A percentile compares a stretch with the other conserved stretches of the same genome.
Conservation (phyloP, 2,329 filamentous ascomycete genomes). For the Huntiella omanensis region DNA sequence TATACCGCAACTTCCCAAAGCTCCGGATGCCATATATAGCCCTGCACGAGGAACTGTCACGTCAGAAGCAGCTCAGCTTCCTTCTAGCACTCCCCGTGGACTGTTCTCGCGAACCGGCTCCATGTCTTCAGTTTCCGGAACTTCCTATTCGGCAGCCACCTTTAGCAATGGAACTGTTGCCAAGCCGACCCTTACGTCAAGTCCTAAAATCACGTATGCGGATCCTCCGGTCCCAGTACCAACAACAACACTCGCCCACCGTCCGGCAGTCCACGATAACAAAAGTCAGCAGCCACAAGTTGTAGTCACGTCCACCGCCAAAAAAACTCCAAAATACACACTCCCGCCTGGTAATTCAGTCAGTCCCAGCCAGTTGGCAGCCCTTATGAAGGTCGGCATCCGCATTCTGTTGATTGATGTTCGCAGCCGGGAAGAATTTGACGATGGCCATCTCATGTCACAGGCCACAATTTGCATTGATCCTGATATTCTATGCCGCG, state of each 20-base stretch:
- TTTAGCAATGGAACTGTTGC: not conserved
- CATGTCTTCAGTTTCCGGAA: constrained; percentile 4
- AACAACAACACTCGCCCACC: too few relatives aligned
- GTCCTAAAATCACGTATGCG: too few relatives aligned
- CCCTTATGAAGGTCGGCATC: constrained; percentile 41
- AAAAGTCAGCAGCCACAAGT: not conserved
- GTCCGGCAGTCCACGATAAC: too few relatives aligned
- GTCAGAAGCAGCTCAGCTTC: constrained; percentile 43
- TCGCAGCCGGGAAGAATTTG: constrained; percentile 59
- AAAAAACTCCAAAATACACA: constrained; percentile 18
- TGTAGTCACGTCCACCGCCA: not conserved
- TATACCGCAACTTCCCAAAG: constrained; percentile 43
- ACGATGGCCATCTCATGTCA: constrained; percentile 74
- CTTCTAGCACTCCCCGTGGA: constrained; percentile 44
- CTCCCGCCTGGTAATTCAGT: constrained; percentile 39
- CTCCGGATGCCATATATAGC: constrained; percentile 60
- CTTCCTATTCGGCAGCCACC: not conserved
- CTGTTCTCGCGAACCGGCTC: constrained; percentile 44
- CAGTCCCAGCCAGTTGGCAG: constrained; percentile 48
- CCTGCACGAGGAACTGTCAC: constrained; percentile 55
- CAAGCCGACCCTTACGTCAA: too few relatives aligned
- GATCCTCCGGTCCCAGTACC: too few relatives aligned
- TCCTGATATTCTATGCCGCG: constrained; percentile 50
- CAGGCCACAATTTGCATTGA: constrained; percentile 79
- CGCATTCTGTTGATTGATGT: constrained; percentile 73